phyloP scores from a whole-genome alignment of 495 filamentous ascomycete genomes.

The Penicillium bialowiezense region DNA sequence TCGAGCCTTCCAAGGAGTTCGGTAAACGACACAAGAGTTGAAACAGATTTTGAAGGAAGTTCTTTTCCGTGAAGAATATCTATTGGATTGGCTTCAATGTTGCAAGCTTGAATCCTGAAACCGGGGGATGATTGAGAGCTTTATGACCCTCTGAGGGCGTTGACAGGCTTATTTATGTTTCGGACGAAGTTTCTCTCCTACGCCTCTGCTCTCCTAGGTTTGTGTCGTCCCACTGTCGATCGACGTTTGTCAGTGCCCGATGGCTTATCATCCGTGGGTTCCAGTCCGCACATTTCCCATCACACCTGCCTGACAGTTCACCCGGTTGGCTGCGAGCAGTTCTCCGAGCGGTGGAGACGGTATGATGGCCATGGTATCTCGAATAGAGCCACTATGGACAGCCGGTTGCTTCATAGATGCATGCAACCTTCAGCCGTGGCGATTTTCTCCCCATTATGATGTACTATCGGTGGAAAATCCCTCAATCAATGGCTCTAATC shows the following conservation, averaged over 20 bases:
- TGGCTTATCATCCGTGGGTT: constrained; percentile 39
- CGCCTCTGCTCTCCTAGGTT: constrained; percentile 17
- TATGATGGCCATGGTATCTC: constrained; percentile 34
- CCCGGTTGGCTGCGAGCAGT: constrained; percentile 36
- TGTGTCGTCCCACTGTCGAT: constrained; percentile 33
- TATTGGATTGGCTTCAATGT: constrained; percentile 20
- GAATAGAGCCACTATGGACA: constrained; percentile 33
- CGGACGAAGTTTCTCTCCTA: constrained; percentile 30
- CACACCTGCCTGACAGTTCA: constrained; percentile 26
- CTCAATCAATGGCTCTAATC: constrained; percentile 34
- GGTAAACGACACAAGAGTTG: constrained; percentile 20
- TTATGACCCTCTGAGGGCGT: constrained; percentile 27
- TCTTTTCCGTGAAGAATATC: constrained; percentile 19
- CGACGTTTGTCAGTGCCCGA: constrained; percentile 35
- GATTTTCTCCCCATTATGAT: constrained; percentile 27
- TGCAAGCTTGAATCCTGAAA: constrained; percentile 34
- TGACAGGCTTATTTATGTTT: constrained; percentile 48
- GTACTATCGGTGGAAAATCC: constrained; percentile 39
- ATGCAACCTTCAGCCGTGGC: constrained; percentile 43
- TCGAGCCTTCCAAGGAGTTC: constrained; percentile 8
- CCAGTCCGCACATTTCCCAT: constrained; percentile 31
- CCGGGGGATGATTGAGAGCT: constrained; percentile 29
- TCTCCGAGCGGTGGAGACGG: constrained; percentile 37
- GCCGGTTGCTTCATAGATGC: constrained; percentile 41
- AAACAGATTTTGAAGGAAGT: constrained; percentile 26